Base-by-base conservation (phyloP, 345 rosid genomes). In the Pistacia integerrima region DNA sequence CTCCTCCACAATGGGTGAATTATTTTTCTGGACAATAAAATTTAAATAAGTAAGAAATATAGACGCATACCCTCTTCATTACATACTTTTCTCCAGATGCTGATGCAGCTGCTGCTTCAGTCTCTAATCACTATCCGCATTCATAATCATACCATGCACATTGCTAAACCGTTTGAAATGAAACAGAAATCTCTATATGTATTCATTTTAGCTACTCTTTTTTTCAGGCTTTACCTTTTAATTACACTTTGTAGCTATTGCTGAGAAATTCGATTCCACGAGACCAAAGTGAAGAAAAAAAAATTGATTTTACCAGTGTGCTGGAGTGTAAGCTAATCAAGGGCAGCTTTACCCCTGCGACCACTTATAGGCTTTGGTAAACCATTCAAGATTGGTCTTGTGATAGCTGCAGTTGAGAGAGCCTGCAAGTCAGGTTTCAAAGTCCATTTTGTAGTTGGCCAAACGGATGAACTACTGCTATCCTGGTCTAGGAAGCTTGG, bases 291-390 rank as follows among this genome's bases (percentile, higher is more conserved):
- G 38, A n/a, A 63, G 35, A 60, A n/a, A 54, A 28, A 75, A 78
- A 67, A 72, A 62, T 46, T 12, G 41, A 70, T 38, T 70, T 64
- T 48, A 49, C 3, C 41, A 51, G 30, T 22, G 17, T 61, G 64
- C 38, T 58, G 57, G 25, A 5, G 38, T 14, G 3, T 56, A 10
- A 14, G 55, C 76, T 84, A 88, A 81, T 88, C 92, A 20, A 87
- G 88, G 55, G 92, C 92, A 38, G 92, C 83, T 82, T 88, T 88
- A 79, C 80, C 75, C 80, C 79, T 73, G 22, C 90, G 88, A 25
- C 87, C 85, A 11, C 85, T 78, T 12, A 86, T 83, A 57, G 92
- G 87, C 73, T 87, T 87, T 0, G 92, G 90, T 41, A 88, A 75
- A 52, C 92, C 89, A 62, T 88, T 90, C 69, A 88, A 85, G 41